These are phyloP conservation scores for Pichia paraexigua DNA, from an alignment of 805 yeast species.

Conservation along the genomic window DNA sequence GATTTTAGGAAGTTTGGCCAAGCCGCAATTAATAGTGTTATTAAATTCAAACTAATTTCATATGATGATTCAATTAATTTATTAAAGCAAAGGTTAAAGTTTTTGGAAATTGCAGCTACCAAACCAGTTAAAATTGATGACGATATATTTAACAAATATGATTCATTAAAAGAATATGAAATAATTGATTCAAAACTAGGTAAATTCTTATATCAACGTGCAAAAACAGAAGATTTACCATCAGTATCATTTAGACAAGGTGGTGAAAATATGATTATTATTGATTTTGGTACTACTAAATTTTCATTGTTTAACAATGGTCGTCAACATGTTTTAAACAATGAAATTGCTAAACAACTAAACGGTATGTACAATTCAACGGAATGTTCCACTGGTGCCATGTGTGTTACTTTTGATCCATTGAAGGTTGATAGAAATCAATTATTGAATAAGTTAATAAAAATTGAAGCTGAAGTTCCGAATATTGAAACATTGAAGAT, in stretches of 20 bases:
- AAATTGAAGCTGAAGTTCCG: constrained; percentile 19
- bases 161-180: constrained; percentile 11
- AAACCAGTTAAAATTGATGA: constrained; percentile 9
- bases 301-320: constrained; percentile 28
- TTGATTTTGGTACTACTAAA: constrained; percentile 26
- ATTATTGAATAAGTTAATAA: constrained; percentile 13
- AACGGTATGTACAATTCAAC: constrained; percentile 11
- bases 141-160: constrained; percentile 10
- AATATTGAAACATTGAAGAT: constrained; percentile 21
- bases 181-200: constrained; percentile 8
- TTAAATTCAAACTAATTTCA: constrained; percentile 17
- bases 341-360: constrained; percentile 7
- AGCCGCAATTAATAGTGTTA: constrained; percentile 22
- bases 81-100: constrained; percentile 14
- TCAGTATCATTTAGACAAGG: constrained; percentile 22
- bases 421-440: constrained; percentile 10
- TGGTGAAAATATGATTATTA: constrained; percentile 27
- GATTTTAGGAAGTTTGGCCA: constrained; percentile 31
- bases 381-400: constrained; percentile 22
- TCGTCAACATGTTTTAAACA: constrained; percentile 23
- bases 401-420: constrained; percentile 21
- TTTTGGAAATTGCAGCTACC: constrained; percentile 10
- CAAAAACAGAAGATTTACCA: constrained; percentile 13
- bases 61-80: constrained; percentile 21
- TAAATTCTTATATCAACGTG: constrained; percentile 13